Base-by-base conservation (phyloP, 352 stramenopile genomes). In the Phytophthora constricta region DNA sequence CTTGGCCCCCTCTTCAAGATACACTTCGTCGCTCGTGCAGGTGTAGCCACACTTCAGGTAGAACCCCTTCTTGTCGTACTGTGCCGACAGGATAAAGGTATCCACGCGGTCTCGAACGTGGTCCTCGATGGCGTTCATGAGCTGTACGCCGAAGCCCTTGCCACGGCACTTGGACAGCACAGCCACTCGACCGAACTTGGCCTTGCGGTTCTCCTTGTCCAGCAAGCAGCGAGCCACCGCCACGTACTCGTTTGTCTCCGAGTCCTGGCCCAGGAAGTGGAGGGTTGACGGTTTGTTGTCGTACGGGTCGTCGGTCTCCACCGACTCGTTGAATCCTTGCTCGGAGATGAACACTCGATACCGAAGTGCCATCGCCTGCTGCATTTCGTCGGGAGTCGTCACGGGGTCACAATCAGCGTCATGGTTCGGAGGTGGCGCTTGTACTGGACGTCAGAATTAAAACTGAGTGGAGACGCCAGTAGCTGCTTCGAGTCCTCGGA, bases 11-110 rank as follows among this genome's bases (percentile, higher is more conserved):
- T 86, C 70, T 5, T 91, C 80, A 14, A 89, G 33, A 42, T 86
- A 87, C 8, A 87, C 71, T 45, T 88, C 80, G 49, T 83, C 77
- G 19, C 47, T 86, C 8, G 67, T 16, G 49, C 68, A 80, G 22
- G 54, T 55, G 65, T 91, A 92, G 26, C 84, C 84, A 39, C 84
- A 91, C 52, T 86, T 87, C 45, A 82, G 76, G 54, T 91, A 92
- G 63, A 92, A 92, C 1, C 53, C 79, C 34, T 79, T 77, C 63
- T 85, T 86, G 69, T 73, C 65, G 31, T 76, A 80, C 49, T 90
- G 80, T 42, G 84, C 77, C 11, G 77, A 86, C n/a, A 92, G 65
- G 46, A 68, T 57, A 26, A 82, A 85, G 49, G 43, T 43, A 33
- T 89, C 80, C 5, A 76, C 76, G 17, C 76, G 65, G 39, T 76